Base-by-base conservation (phyloP, 352 stramenopile genomes). In the Aphanomyces astaci region DNA sequence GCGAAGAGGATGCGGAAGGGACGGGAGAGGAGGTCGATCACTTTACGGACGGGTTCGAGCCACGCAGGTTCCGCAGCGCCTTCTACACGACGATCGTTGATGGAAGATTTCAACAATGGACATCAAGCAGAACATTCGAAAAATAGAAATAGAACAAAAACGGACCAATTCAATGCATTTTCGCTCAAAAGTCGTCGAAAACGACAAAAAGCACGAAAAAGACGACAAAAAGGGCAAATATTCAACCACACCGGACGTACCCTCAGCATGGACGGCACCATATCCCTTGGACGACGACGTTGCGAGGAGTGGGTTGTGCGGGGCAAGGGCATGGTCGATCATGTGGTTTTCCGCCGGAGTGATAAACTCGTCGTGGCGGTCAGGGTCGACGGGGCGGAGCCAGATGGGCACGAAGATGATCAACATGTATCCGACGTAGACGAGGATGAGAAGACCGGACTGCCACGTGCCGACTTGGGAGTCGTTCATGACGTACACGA, bases 381-480 rank as follows among this genome's bases (percentile, higher is more conserved):
- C 54, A 7, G 72, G 72, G 2, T 75, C 55, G 4, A 75, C 78
- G 10, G 77, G 72, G 0, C 77, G 81, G 48, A 87, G 80, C 73
- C 81, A 89, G 62, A 75, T 88, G 0, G 66, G 66, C 19, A 78
- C 75, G 32, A 89, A 74, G 48, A 94, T 90, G 64, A 89, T 75
- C 39, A 75, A 77, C 77, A 96, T 84, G 74, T 92, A 94, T 36
- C 75, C 15, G 28, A 87, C 82, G 72, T 94, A 96, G 68, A 82
- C 72, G 30, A 53, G 70, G 62, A 93, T 77, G 70, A 96, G 78
- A 57, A 87, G 45, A 17, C 75, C 64, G 4, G 86, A 90, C 64
- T 94, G 80, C 40, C 76, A 46, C 7, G 84, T 55, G 43, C 87
- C 72, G 25, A 95, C 80, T 4, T 27, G 69, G 25, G 81, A 84